Percentiles rank a stretch among this genome's conserved stretches.
Evolutionary conservation across 1,284 basidiomycete genomes (phyloP).

Genomic region (Singerocomus rubriflavus): DNA sequence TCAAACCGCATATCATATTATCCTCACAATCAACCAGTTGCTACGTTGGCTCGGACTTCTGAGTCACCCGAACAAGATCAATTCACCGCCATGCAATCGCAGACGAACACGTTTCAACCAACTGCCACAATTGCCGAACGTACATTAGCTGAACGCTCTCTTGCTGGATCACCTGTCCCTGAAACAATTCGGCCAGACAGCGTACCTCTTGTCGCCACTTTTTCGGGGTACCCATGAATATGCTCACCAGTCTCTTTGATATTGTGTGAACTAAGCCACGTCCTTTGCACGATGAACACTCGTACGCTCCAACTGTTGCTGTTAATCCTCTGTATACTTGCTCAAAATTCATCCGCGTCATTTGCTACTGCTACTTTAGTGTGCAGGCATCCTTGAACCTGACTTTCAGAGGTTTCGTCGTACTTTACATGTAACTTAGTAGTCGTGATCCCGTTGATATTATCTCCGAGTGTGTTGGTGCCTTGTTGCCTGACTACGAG

Average conservation of each 20-base stretch:
- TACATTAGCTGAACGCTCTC: constrained; percentile 56
- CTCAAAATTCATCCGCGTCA: constrained; percentile 1
- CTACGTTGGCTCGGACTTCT: constrained; percentile 40
- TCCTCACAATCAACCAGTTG: constrained; percentile 70
- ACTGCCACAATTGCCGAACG: constrained; percentile 50
- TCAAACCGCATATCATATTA: constrained; percentile 73
- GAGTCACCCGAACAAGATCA: constrained; percentile 39
- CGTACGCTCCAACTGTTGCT: constrained; percentile 3
- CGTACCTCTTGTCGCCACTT: constrained; percentile 30
- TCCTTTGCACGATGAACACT: constrained; percentile 1
- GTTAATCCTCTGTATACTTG: constrained; percentile 12
- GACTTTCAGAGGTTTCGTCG: not conserved
- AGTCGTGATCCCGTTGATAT: constrained; percentile 1
- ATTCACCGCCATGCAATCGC: constrained; percentile 34
- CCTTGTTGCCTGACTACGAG: too few relatives aligned
- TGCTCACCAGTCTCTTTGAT: not conserved
- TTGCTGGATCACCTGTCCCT: constrained; percentile 50
- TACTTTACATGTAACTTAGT: constrained; percentile 18
- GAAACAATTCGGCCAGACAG: constrained; percentile 24
- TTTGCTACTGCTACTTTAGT: not conserved
- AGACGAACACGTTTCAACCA: constrained; percentile 44
- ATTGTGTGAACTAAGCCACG: not conserved
- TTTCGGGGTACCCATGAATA: constrained; percentile 19
- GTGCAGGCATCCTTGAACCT: not conserved
- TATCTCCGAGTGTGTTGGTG: too few relatives aligned